Conservation (phyloP, 2,329 filamentous ascomycete genomes). For the Diplodia scrobiculata region DNA sequence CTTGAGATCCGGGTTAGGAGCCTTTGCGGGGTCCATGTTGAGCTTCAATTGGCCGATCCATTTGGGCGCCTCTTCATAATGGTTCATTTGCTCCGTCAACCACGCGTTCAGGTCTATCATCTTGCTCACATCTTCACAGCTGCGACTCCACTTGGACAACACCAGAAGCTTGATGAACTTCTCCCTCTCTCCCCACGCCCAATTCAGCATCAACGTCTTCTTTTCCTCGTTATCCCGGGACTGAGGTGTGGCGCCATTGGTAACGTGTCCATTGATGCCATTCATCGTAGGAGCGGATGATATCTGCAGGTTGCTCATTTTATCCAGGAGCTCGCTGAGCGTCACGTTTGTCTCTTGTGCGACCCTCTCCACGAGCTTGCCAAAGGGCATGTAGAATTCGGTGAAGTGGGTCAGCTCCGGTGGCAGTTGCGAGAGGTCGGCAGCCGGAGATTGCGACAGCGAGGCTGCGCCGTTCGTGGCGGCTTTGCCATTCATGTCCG, state of each 20-base stretch:
- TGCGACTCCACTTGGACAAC: conserved; percentile 84
- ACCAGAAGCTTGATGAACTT: conserved; percentile 94
- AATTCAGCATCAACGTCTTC: conserved; percentile 73
- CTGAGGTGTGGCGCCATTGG: conserved; percentile 43
- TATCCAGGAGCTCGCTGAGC: conserved; percentile 68
- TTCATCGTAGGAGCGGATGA: conserved; percentile 50
- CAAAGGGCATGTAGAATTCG: conserved; percentile 71
- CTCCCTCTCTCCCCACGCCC: conserved; percentile 75
- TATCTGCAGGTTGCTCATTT: conserved; percentile 69
- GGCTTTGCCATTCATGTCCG: conserved; percentile 22
- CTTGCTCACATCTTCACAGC: conserved; percentile 75
- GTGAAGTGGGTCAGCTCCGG: conserved; percentile 69
- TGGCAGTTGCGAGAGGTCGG: conserved; percentile 41
- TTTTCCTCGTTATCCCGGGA: conserved; percentile 71
- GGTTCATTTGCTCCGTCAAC: conserved; percentile 51
- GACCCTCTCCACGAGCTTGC: conserved; percentile 72
- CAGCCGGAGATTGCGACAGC: conserved; percentile 27
- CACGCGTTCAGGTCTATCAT: conserved; percentile 84
- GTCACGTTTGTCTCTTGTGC: conserved; percentile 82
- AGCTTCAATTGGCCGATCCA: conserved; percentile 69
- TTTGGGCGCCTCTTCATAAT: conserved; percentile 54
- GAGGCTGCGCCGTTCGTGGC: conserved; percentile 29
- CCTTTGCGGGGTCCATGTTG: conserved; percentile 69
- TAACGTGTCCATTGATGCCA: conserved; percentile 39
- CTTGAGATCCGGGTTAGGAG: conserved; percentile 87